phyloP scores from a whole-genome alignment of 1,284 basidiomycete species.

The Cryptococcus floricola region DNA sequence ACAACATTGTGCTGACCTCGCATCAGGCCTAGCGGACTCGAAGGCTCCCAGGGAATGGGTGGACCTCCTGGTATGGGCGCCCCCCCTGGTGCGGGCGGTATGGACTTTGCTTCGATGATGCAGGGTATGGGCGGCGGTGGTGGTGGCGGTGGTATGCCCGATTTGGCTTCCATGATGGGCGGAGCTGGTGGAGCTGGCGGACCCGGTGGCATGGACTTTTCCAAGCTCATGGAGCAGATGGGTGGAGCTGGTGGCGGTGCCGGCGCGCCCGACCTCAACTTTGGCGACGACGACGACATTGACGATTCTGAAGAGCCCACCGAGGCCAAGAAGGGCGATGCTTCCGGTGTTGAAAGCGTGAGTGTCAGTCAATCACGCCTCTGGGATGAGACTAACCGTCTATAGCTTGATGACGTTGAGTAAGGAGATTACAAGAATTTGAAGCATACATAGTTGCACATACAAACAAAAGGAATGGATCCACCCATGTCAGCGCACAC shows the following conservation, averaged over 20 bases:
- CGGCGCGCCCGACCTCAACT: slow-evolving; percentile 36
- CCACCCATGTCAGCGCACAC: no score
- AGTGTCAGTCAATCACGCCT: slow-evolving; percentile 5
- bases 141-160: slow-evolving; percentile 49
- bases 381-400: neutral
- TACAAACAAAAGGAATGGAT: no score
- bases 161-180: slow-evolving; percentile 4
- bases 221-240: slow-evolving; percentile 49
- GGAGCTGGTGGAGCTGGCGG: slow-evolving; percentile 22
- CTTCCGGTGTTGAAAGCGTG: slow-evolving; percentile 22
- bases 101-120: slow-evolving; percentile 52
- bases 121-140: slow-evolving; percentile 44
- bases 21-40: no score
- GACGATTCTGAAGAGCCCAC: slow-evolving; percentile 53
- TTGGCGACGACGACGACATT: slow-evolving; percentile 55
- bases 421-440: slow-evolving; percentile 8
- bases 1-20: neutral
- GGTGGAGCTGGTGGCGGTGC: slow-evolving; percentile 41
- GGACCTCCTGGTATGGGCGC: slow-evolving; percentile 2
- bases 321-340: slow-evolving; percentile 49
- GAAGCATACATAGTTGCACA: no score
- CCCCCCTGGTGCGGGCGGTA: slow-evolving; percentile 38
- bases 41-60: no score
- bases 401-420: slow-evolving; percentile 36
- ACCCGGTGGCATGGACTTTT: slow-evolving; percentile 14